Percentiles rank a stretch among this genome's conserved stretches.
Conservation (phyloP, 1,284 basidiomycete genomes). For the Boletus smithii region DNA sequence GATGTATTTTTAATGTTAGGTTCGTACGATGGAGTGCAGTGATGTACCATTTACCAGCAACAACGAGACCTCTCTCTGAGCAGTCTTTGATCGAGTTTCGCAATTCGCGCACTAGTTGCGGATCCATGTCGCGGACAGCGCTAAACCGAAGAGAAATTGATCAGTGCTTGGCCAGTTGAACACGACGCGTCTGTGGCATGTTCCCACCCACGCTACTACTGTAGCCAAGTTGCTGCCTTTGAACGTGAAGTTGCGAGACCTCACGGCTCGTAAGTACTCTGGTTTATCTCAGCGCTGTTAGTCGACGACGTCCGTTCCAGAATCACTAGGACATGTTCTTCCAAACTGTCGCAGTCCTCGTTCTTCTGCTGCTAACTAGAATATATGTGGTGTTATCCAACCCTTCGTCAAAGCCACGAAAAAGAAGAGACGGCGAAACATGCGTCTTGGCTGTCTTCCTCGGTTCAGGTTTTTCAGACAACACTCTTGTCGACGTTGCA, state of each 20-base stretch:
- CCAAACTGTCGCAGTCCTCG: conserved; percentile 8
- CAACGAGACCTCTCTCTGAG: conserved; percentile 52
- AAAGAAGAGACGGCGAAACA: conserved; percentile 23
- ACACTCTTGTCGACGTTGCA: not conserved
- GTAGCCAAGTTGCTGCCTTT: not conserved
- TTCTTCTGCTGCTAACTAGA: conserved; percentile 21
- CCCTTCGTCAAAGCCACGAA: conserved; percentile 11
- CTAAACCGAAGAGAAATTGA: too few species aligned
- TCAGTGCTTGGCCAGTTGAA: not conserved
- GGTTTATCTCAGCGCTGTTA: too few species aligned
- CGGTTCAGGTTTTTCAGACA: conserved; percentile 48
- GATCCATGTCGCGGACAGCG: conserved; percentile 25
- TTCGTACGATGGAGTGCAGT: conserved; percentile 7
- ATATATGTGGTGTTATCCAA: conserved; percentile 18
- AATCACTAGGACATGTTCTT: conserved; percentile 15
- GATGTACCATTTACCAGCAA: conserved; percentile 71
- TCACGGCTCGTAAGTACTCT: not conserved
- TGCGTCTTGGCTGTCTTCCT: conserved; percentile 54
- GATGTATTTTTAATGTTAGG: conserved; percentile 16
- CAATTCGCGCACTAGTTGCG: conserved; percentile 43
- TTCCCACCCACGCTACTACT: conserved; percentile 23
- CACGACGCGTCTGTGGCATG: conserved; percentile 2
- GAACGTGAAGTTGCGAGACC: too few species aligned
- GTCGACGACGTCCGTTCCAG: too few species aligned
- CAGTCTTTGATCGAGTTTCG: conserved; percentile 57